phyloP scores from a whole-genome alignment of 768 basidiomycete genomes.

The Boletus barrowsii region DNA sequence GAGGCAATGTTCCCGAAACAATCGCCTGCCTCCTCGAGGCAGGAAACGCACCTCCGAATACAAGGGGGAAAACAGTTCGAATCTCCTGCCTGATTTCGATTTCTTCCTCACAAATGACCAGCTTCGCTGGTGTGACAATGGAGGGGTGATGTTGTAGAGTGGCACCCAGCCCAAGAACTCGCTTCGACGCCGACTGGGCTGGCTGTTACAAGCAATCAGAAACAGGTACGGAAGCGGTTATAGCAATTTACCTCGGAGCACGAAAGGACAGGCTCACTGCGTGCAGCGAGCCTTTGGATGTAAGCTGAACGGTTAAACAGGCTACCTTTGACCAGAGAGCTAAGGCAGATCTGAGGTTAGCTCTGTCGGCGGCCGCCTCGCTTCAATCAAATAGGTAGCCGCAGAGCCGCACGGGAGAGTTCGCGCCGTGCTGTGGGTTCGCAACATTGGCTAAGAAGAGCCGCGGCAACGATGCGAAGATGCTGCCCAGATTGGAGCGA shows the following conservation, averaged over 20 bases:
- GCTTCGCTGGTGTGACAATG: constrained; percentile 68
- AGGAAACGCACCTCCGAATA: constrained; percentile 57
- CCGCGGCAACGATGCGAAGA: constrained; percentile 66
- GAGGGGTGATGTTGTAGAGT: constrained; percentile 53
- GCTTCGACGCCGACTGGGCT: constrained; percentile 46
- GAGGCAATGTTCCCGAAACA: constrained; percentile 31
- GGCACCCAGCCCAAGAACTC: constrained; percentile 72
- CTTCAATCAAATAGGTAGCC: constrained; percentile 77
- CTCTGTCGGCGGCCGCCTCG: constrained; percentile 53
- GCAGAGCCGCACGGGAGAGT: constrained; percentile 57
- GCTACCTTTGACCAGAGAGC: constrained; percentile 62
- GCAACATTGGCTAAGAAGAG: constrained; percentile 62
- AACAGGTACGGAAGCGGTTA: not conserved
- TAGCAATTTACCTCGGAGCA: constrained; percentile 45
- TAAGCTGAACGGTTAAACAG: constrained; percentile 74
- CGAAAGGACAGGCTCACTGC: constrained; percentile 64
- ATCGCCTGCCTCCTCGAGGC: no score
- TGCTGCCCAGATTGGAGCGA: constrained; percentile 81
- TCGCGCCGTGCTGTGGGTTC: constrained; percentile 64
- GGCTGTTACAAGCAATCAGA: no score
- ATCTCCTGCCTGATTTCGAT: constrained; percentile 61
- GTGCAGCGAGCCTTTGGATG: constrained; percentile 76
- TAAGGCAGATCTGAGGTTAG: constrained; percentile 59
- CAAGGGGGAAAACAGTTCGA: constrained; percentile 57
- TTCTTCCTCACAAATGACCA: constrained; percentile 59